Evolutionary conservation across 2,329 filamentous ascomycete genomes (phyloP).

Genomic region (Mycogone perniciosa): DNA sequence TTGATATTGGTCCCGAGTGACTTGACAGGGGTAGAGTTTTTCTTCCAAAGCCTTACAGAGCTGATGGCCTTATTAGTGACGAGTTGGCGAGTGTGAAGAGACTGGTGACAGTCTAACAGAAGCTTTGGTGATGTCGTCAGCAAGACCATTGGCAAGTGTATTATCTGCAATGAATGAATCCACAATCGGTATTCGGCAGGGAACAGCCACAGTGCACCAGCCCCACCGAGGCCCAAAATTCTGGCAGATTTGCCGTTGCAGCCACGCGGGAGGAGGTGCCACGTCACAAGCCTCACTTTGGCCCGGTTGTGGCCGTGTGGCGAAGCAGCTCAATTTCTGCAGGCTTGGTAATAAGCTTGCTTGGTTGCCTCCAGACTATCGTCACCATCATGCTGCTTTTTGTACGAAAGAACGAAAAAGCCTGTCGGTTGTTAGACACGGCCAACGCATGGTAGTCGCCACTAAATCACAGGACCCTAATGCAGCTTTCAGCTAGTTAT

Average conservation of each 20-base stretch:
- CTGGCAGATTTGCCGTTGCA: slow-evolving; percentile 19
- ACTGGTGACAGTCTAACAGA: not conserved
- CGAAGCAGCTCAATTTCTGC: slow-evolving; percentile 7
- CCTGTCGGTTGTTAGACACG: slow-evolving; percentile 9
- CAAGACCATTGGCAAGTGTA: not conserved
- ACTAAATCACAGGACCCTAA: slow-evolving; percentile 2
- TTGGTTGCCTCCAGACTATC: slow-evolving; percentile 14
- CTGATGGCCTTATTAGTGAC: not conserved
- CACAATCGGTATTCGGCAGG: not conserved
- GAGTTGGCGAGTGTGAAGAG: too few species aligned
- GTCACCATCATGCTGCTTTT: not conserved
- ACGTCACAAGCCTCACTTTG: slow-evolving; percentile 40
- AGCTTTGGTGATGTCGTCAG: not conserved
- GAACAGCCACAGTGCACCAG: slow-evolving; percentile 16
- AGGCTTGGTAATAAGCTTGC: not conserved
- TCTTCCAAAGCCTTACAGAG: not conserved
- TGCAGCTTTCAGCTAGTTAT: slow-evolving; percentile 8
- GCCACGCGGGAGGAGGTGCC: slow-evolving; percentile 32
- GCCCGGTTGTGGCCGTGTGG: slow-evolving; percentile 15
- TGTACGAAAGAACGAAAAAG: slow-evolving; percentile 11
- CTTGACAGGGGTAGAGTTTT: slow-evolving; percentile 19
- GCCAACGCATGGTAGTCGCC: slow-evolving; percentile 8
- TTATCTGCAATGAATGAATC: not conserved
- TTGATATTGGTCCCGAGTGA: slow-evolving; percentile 22
- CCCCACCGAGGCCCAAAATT: slow-evolving; percentile 8